Base-by-base conservation (phyloP, 495 filamentous ascomycete genomes). In the Penicillium atrosanguineum region DNA sequence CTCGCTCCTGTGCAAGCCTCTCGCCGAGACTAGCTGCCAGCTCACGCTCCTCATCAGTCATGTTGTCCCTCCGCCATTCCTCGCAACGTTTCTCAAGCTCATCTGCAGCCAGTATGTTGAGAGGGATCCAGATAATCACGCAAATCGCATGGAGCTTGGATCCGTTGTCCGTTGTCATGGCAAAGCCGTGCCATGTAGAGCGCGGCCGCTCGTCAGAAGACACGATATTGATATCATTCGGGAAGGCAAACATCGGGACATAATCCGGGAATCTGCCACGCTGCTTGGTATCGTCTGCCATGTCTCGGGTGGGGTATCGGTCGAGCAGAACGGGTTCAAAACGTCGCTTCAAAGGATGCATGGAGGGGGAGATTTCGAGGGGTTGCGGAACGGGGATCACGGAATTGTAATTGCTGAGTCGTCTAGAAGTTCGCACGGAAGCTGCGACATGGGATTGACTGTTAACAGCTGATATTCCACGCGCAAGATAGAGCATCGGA, bases 191-290 rank as follows among this genome's bases (percentile, higher is more conserved):
- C 94, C 94, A 98, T 19, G 93, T 96, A 40, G 94, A 88, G 49
- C 91, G 79, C 2, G 94, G 94, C 55, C 90, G 81, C 64, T 97
- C 91, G 63, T 98, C 94, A 2, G 90, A 90, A 8, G 94, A 96
- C 7, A 97, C 89, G 46, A 98, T 93, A 51, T 90, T 90, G 60
- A 98, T 90, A 70, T 98, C 94, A 69, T 98, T 96, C 25, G 94
- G 94, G 62, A 97, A 98, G 19, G 94, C 91, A 63, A 97, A 98
- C 94, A 98, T 97, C 23, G 94, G 94, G 36, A 98, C 90, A 60
- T 96, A 97, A 64, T 98, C 93, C 4, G 94, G 94, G 66, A 98
- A 97, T 47, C 83, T 84, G 40, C 90, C 91, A 62, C 94, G 85
- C 63, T 87, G 81, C 63, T 88, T 85, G 50, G 83, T 60, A 57